phyloP scores from a whole-genome alignment of 495 filamentous ascomycete genomes.

The Acidiella bohemica region DNA sequence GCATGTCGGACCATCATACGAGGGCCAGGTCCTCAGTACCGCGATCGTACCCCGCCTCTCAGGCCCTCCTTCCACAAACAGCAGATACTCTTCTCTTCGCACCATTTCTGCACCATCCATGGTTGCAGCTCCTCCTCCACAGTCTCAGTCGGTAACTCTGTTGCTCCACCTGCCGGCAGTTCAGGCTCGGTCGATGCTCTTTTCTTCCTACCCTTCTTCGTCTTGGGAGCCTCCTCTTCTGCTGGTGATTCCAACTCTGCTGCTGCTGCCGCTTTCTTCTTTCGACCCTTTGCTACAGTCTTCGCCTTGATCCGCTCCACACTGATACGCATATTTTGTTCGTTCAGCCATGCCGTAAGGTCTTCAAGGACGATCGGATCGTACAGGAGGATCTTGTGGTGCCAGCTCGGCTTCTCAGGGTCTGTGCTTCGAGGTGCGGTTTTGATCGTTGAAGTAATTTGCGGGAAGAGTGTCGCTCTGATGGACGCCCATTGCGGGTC shows the following conservation, averaged over 20 bases:
- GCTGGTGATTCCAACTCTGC: constrained; percentile 47
- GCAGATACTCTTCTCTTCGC: constrained; percentile 45
- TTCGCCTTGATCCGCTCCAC: constrained; percentile 4
- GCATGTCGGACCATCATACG: no score
- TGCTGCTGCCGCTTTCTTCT: constrained; percentile 13
- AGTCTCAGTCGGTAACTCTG: no score
- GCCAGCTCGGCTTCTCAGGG: constrained; percentile 48
- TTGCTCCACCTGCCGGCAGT: no score
- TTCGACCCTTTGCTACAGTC: constrained; percentile 9
- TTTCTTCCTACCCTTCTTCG: constrained; percentile 12
- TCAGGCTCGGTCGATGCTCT: constrained; percentile 3
- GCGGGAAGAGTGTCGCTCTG: constrained; percentile 33
- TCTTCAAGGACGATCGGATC: constrained; percentile 88
- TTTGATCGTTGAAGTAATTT: constrained; percentile 54
- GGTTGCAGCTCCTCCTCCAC: constrained; percentile 51
- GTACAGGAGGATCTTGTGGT: constrained; percentile 88
- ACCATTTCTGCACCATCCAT: constrained; percentile 65
- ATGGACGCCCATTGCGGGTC: constrained; percentile 16
- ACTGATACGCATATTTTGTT: constrained; percentile 39
- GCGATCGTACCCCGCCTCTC: constrained; percentile 12
- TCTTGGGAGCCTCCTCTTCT: background rate
- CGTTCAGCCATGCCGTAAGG: constrained; percentile 69
- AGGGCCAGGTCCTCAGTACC: constrained; percentile 5
- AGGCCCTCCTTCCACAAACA: constrained; percentile 21
- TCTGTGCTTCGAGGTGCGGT: constrained; percentile 37